Conservation (phyloP, 2,329 filamentous ascomycete genomes). For the Xylariaceae sp. region DNA sequence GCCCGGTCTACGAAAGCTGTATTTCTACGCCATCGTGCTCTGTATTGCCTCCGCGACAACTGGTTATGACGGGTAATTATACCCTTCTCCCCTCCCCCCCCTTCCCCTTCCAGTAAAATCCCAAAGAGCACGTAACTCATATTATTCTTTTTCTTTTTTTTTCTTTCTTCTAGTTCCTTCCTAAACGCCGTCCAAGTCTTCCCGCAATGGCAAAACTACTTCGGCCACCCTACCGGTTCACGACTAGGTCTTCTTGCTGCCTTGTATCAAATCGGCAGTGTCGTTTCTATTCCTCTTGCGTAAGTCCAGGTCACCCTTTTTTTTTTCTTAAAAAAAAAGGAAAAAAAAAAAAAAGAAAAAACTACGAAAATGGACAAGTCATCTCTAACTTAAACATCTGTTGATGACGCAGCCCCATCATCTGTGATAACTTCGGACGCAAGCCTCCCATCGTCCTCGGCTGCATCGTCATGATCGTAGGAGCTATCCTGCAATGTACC, state of each 20-base stretch:
- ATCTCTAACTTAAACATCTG: too few relatives aligned
- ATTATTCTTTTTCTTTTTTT: too few relatives aligned
- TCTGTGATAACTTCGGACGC: constrained; percentile 49
- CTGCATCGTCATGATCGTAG: constrained; percentile 46
- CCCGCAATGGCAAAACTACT: constrained; percentile 42
- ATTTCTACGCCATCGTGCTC: constrained; percentile 47
- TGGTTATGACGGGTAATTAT: constrained; percentile 48
- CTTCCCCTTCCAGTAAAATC: too few relatives aligned
- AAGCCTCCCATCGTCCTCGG: constrained; percentile 44
- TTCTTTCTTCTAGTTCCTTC: constrained; percentile 34
- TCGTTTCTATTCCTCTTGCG: constrained; percentile 53
- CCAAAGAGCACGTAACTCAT: too few relatives aligned
- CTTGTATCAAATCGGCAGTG: constrained; percentile 55
- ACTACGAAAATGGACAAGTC: too few relatives aligned
- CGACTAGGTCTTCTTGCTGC: constrained; percentile 50
- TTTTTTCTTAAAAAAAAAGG: too few relatives aligned
- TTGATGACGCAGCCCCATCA: constrained; percentile 35
- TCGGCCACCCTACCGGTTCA: constrained; percentile 40
- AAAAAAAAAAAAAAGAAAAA: too few relatives aligned
- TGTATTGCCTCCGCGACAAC: constrained; percentile 52
- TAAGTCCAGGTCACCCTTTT: constrained; percentile 24
- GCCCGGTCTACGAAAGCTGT: constrained; percentile 51
- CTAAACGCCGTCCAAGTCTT: constrained; percentile 42
- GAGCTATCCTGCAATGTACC: constrained; percentile 51
- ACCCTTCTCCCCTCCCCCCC: background rate